phyloP scores from a whole-genome alignment of 345 rosid species.

The Luvunga scandens region DNA sequence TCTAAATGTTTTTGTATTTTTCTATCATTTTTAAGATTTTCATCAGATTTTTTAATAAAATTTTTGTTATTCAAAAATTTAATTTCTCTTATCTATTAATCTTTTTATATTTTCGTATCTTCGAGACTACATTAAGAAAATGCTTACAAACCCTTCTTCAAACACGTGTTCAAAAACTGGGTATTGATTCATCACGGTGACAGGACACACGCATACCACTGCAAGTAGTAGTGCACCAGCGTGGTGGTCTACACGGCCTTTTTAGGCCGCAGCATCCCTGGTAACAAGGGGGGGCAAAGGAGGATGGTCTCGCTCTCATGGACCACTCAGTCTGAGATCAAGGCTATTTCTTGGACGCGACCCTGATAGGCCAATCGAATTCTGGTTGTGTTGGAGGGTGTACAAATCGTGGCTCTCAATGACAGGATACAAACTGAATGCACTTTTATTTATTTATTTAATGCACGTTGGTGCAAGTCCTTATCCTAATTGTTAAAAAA shows the following conservation, averaged over 20 bases:
- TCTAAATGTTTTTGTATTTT: too few species aligned
- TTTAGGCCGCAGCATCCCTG: constrained; percentile 33
- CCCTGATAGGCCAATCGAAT: not conserved
- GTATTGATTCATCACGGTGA: constrained; percentile 25
- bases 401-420: too few species aligned
- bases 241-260: not conserved
- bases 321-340: constrained; percentile 4
- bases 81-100: too few species aligned
- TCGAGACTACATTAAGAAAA: not conserved
- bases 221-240: not conserved
- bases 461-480: too few species aligned
- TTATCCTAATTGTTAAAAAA: not conserved
- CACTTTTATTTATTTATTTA: not conserved
- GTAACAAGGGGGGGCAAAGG: constrained; percentile 47
- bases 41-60: too few species aligned
- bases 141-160: not conserved
- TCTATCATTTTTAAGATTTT: too few species aligned
- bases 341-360: not conserved
- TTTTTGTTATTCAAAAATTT: too few species aligned
- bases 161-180: constrained; percentile 6
- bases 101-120: too few species aligned
- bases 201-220: not conserved
- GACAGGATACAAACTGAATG: not conserved
- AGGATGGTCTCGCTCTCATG: constrained; percentile 46
- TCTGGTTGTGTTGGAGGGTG: not conserved